Conservation (phyloP, 2,329 filamentous ascomycete species). For the Emergomyces pasteurianus region DNA sequence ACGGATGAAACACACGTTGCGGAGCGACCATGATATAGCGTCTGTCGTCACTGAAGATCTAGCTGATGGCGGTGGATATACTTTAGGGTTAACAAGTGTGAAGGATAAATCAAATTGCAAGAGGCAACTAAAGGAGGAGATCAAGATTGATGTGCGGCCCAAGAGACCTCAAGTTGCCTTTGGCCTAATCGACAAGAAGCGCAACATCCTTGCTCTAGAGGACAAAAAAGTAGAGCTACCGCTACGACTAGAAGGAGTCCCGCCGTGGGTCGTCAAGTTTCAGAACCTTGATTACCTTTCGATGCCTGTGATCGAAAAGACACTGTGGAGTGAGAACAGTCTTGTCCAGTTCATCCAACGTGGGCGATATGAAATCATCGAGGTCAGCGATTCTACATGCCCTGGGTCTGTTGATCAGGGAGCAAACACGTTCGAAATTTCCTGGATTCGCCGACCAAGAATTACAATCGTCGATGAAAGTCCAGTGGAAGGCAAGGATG, state of each 20-base stretch:
- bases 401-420: slow-evolving; percentile 65
- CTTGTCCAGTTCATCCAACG: slow-evolving; percentile 51
- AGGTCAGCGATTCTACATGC: slow-evolving; percentile 68
- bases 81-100: slow-evolving; percentile 70
- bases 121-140: slow-evolving; percentile 70
- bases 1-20: slow-evolving; percentile 55
- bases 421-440: slow-evolving; percentile 64
- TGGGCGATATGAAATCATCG: slow-evolving; percentile 69
- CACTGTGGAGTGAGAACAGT: slow-evolving; percentile 50
- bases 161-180: slow-evolving; percentile 82
- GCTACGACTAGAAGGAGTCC: slow-evolving; percentile 70
- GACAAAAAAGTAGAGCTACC: slow-evolving; percentile 63
- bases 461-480: slow-evolving; percentile 45
- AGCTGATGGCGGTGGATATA: slow-evolving; percentile 77
- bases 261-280: slow-evolving; percentile 72
- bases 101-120: slow-evolving; percentile 81
- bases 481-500: slow-evolving; percentile 40
- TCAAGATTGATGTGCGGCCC: slow-evolving; percentile 73
- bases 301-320: slow-evolving; percentile 38
- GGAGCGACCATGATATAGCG: slow-evolving; percentile 51
- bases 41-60: slow-evolving; percentile 66
- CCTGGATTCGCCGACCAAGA: slow-evolving; percentile 73
- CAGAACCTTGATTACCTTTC: slow-evolving; percentile 49
- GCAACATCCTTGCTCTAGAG: slow-evolving; percentile 63
- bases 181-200: slow-evolving; percentile 70